Percentiles rank a stretch among this genome's conserved stretches.
Evolutionary conservation across 2,329 filamentous ascomycete species (phyloP).

Genomic region (Endoconidiophora laricicola): DNA sequence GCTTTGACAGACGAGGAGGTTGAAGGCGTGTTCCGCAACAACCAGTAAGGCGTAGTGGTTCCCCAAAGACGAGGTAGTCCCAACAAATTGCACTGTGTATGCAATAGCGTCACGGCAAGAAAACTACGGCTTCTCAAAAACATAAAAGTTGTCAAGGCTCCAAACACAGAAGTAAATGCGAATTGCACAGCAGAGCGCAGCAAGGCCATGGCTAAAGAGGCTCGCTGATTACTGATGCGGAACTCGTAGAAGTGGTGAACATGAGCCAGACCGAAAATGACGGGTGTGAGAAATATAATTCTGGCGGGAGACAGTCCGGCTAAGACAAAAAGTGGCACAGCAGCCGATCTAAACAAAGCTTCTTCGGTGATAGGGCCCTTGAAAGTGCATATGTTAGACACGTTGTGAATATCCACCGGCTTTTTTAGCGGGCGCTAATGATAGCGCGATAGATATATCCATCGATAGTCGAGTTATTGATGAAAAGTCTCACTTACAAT

Average conservation of each 20-base stretch:
- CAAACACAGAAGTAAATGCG: constrained; percentile 80
- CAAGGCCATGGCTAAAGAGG: constrained; percentile 44
- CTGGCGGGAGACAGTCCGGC: constrained; percentile 38
- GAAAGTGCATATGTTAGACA: constrained; percentile 7
- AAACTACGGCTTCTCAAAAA: constrained; percentile 75
- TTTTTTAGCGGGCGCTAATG: not conserved
- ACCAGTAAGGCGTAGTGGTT: constrained; percentile 41
- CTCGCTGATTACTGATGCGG: constrained; percentile 58
- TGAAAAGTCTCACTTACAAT: constrained; percentile 41
- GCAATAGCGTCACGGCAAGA: constrained; percentile 55
- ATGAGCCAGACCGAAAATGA: constrained; percentile 88
- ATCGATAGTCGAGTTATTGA: not conserved
- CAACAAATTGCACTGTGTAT: constrained; percentile 85
- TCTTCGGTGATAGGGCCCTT: constrained; percentile 76
- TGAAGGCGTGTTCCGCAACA: constrained; percentile 17
- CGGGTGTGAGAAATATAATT: constrained; percentile 66
- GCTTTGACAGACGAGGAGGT: constrained; percentile 14
- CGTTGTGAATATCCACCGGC: not conserved
- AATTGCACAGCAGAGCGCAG: constrained; percentile 69
- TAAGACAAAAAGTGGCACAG: constrained; percentile 66
- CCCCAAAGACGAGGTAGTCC: constrained; percentile 81
- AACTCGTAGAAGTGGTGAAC: constrained; percentile 95
- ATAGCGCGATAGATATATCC: not conserved
- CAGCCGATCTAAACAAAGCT: constrained; percentile 76
- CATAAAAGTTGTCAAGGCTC: constrained; percentile 80